Evolutionary conservation across 257 asterid species (phyloP), one percentile per base, ranked within the genome.

Genomic region (Solanum sejunctum): DNA sequence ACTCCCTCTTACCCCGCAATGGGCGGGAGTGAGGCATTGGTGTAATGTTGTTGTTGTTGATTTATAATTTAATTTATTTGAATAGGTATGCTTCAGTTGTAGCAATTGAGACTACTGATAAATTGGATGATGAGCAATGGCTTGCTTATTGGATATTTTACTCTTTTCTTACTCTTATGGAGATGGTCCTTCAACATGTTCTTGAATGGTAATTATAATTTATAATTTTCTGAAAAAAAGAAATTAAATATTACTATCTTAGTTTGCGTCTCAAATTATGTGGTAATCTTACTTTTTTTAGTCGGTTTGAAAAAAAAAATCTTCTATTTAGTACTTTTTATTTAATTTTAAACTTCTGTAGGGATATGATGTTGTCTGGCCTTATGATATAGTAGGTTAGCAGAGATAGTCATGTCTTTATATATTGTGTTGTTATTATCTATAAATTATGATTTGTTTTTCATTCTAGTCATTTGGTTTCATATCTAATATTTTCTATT

Each of bases 141-240:
- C 93, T 90, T 67, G 93, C 93, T 67, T 91, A 91, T 82, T 90
- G 93, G 94, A 89, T 91, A 12, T 83, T 90, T 8, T 90, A 90
- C 83, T 90, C 93, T 12, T 90, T 89, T 66, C 87, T 88, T 2
- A 90, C 93, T 4, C 86, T 90, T 17, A 32, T 85, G 84, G 93
- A 90, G 85, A 89, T 90, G 84, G 39, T 89, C 7, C 83, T 90
- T 78, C 88, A 88, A 61, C 90, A 89, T 45, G 18, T 88, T 60
- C 56, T 89, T 13, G 88, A 89, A 86, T 90, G 93, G 94, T 91
- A 83, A 80, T 80, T 60, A 9, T 3, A 10, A n/a, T 3, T 4
- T 23, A 2, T 47, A 52, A 51, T 4, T 45, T 57, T 0, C 0
- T 26, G 45, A 10, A 54, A 51, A 77, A 77, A 23, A 1, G 21